Percentiles rank a stretch among this genome's conserved stretches.
phyloP scores from a whole-genome alignment of 257 asterid species.

The Scutellaria baicalensis region DNA sequence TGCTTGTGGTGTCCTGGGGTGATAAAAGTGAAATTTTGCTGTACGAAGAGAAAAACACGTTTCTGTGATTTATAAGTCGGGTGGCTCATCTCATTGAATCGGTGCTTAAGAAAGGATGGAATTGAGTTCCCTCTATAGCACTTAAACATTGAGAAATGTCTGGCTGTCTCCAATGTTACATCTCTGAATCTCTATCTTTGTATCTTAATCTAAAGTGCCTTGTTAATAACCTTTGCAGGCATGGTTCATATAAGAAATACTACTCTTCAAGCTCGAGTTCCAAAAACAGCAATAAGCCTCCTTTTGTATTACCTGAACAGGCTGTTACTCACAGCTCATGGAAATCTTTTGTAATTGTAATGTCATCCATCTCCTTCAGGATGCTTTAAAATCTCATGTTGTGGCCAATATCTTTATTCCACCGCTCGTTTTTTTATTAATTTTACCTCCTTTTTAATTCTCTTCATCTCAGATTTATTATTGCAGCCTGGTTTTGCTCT shows the following conservation, averaged over 20 bases:
- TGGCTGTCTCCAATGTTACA: not conserved
- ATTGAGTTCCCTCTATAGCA: not conserved
- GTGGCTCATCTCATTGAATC: not conserved
- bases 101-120: not conserved
- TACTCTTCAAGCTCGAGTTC: constrained; percentile 29
- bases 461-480: constrained; percentile 36
- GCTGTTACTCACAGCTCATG: constrained; percentile 32
- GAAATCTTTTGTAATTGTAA: constrained; percentile 54
- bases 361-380: constrained; percentile 19
- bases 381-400: constrained; percentile 16
- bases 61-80: not conserved
- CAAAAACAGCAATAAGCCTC: constrained; percentile 17
- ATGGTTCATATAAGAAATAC: constrained; percentile 28
- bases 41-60: not conserved
- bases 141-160: not conserved
- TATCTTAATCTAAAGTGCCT: not conserved
- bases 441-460: constrained; percentile 13
- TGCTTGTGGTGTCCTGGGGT: not conserved
- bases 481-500: constrained; percentile 78
- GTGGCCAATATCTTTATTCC: not conserved
- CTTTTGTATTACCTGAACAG: constrained; percentile 26
- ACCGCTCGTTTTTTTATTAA: not conserved
- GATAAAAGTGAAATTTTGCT: not conserved
- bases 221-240: constrained; percentile 18
- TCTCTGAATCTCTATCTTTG: not conserved